Evolutionary conservation across 163 green algal genomes (phyloP).

Genomic region (Prototheca wickerhamii): DNA sequence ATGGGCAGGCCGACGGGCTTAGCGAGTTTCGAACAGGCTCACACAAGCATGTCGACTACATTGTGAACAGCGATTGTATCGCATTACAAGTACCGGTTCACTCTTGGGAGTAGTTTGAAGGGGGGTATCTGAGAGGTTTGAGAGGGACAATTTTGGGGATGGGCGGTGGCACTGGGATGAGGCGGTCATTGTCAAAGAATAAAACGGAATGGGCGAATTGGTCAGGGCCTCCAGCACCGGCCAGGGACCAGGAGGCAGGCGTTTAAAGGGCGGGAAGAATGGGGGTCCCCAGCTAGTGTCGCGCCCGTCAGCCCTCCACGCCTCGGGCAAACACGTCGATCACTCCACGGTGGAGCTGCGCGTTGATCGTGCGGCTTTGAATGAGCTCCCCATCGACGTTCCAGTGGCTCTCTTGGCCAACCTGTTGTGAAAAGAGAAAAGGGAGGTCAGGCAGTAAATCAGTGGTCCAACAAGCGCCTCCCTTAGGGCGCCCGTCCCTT

Average conservation of each 20-base stretch:
- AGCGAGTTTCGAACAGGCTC: too few relatives aligned
- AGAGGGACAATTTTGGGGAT: too few relatives aligned
- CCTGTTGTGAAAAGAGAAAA: not conserved
- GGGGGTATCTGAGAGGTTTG: too few relatives aligned
- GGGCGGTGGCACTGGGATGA: too few relatives aligned
- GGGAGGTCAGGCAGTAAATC: not conserved
- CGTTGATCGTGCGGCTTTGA: not conserved
- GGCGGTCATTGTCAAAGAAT: too few relatives aligned
- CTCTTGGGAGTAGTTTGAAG: too few relatives aligned
- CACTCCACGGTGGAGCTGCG: conserved; percentile 36
- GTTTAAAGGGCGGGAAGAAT: not conserved
- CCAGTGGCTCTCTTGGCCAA: conserved; percentile 1
- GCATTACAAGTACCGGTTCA: too few relatives aligned
- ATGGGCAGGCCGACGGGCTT: too few relatives aligned
- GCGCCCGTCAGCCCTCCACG: conserved; percentile 30
- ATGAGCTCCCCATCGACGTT: conserved; percentile 22
- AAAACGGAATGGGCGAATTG: too few relatives aligned
- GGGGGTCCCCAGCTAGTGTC: not conserved
- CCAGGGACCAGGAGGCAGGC: not conserved
- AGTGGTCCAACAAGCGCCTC: not conserved
- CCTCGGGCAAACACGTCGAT: conserved; percentile 74
- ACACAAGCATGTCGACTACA: too few relatives aligned
- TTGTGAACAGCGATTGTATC: too few relatives aligned
- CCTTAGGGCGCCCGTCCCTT: not conserved
- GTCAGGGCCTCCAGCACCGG: too few relatives aligned